Evolutionary conservation across 805 yeast species (phyloP), one percentile per base, ranked within the genome.

Genomic region (Wickerhamomyces queroliae): DNA sequence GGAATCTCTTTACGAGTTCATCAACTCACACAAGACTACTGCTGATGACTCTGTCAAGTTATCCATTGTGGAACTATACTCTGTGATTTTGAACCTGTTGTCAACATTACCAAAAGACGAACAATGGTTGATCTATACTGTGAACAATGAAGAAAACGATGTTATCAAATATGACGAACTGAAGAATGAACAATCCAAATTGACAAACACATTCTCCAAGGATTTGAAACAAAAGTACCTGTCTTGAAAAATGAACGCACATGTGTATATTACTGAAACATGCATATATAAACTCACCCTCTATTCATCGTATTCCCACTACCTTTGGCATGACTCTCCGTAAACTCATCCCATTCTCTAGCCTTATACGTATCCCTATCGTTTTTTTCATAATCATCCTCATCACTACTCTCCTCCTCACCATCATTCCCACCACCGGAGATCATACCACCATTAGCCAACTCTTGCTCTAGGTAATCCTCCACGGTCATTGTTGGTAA

Each of bases 401-500:
- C 88, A 5, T 67, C 69, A 8, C 55, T 43, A 38, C 62, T 39
- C 39, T 67, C 56, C 38, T 64, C 46, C 37, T 55, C 49, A 39
- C 63, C 58, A 43, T 63, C 58, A 23, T 50, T 49, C 3, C 66
- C 55, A 59, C 79, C 55, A 61, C 77, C 56, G 53, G 66, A 66
- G 29, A 76, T 67, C 70, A 90, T 83, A 40, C 91, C 90, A 2
- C 96, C 96, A 51, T 84, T 80, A 16, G 80, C 79, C 45, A 85
- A 67, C 56, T 93, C 99, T 49, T 87, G 78, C 35, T 89, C 95
- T 38, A 93, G 66, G 44, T 84, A 81, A 50, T 93, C 97, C 47
- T 93, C 99, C 0, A 93, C 89, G 0, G 95, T 69, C 93, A 93
- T 87, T 0, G 97, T 87, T 2, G 99, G 99, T 22, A 91, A 69